Conservation (phyloP, 371 early-diverging fungal genomes). For the Mucor saturninus region DNA sequence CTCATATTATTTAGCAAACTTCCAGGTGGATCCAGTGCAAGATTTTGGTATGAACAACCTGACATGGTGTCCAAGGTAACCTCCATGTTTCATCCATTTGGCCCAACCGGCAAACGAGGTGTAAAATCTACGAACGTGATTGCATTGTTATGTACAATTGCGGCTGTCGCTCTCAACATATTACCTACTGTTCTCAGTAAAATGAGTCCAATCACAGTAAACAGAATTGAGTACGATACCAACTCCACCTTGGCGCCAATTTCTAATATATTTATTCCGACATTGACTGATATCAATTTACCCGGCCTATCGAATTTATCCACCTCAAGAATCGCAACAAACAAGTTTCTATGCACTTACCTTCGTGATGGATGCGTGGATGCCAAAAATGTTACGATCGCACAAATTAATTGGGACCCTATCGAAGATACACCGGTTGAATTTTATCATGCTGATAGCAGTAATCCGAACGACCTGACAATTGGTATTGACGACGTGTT, state of each 20-base stretch:
- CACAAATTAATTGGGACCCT: constrained; percentile 12
- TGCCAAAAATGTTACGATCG: constrained; percentile 8
- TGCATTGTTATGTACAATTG: constrained; percentile 7
- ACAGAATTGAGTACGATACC: background rate
- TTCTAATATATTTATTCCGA: constrained; percentile 17
- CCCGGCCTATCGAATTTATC: constrained; percentile 3
- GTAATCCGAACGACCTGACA: background rate
- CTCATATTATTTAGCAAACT: constrained; percentile 18
- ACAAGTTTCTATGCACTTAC: constrained; percentile 17
- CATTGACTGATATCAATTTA: constrained; percentile 18
- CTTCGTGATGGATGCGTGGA: constrained; percentile 13
- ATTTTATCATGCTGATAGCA: background rate
- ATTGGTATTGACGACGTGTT: constrained; percentile 8
- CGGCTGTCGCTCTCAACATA: constrained; percentile 12
- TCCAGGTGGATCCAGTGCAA: constrained; percentile 20
- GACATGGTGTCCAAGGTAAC: constrained; percentile 11
- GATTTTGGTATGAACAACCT: constrained; percentile 26
- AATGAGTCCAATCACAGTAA: constrained; percentile 8
- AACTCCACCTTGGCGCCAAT: constrained; percentile 14
- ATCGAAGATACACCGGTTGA: background rate
- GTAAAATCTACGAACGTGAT: constrained; percentile 7
- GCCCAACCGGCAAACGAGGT: constrained; percentile 22
- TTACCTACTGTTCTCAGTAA: constrained; percentile 20
- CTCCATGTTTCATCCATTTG: constrained; percentile 20
- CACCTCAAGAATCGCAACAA: background rate